These are phyloP conservation scores for Glaciozyma martinii DNA, from an alignment of 768 basidiomycete species.

Conservation along the genomic window DNA sequence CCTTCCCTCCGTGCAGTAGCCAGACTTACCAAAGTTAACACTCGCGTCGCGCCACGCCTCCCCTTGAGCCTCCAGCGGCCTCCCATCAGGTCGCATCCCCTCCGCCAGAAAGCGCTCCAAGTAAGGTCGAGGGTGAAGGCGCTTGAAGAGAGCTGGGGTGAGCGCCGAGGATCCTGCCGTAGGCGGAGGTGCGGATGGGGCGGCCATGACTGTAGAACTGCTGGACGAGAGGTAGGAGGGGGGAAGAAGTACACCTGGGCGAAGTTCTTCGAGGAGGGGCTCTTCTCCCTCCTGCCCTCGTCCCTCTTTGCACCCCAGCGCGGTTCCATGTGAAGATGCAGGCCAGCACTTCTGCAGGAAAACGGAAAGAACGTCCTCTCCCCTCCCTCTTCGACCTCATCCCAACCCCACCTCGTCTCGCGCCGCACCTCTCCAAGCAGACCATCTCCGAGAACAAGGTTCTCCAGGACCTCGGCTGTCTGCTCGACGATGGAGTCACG, in stretches of 20 bases:
- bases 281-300: neutral
- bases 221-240: neutral
- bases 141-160: constrained; percentile 48
- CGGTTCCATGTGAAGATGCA: neutral
- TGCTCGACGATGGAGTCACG: neutral
- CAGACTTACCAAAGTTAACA: constrained; percentile 64
- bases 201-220: neutral
- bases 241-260: neutral
- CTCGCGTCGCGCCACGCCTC: constrained; percentile 59
- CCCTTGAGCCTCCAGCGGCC: constrained; percentile 44
- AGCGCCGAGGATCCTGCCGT: constrained; percentile 2
- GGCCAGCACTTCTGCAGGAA: neutral
- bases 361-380: neutral
- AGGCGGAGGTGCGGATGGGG: neutral
- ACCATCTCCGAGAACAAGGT: neutral
- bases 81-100: constrained; percentile 71
- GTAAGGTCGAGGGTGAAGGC: constrained; percentile 79
- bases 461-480: neutral
- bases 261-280: neutral
- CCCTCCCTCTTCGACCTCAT: neutral
- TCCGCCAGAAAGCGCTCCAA: constrained; percentile 76
- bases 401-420: neutral
- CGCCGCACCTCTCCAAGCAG: neutral
- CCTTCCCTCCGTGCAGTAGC: neutral
- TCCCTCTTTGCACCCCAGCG: neutral